Base-by-base conservation (phyloP, 495 filamentous ascomycete genomes). In the Penicillium fimorum region DNA sequence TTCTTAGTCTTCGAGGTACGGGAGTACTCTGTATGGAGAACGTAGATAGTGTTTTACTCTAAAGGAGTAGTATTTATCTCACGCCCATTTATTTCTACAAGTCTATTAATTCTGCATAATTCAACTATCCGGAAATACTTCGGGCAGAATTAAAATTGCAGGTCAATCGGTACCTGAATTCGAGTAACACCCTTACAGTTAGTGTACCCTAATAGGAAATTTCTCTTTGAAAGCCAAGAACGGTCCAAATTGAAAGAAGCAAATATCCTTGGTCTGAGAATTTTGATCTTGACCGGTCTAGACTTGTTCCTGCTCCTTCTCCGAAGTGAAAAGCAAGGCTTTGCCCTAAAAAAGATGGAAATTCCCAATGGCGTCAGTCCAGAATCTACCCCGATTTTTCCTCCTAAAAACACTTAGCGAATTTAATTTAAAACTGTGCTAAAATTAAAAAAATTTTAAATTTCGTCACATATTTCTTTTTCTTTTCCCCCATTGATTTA, bases 261-360 rank as follows among this genome's bases (percentile, higher is more conserved):
- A 67, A 67, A 52, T 22, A 22, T 22, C 1, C 50, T 24, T 43
- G 17, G 17, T 24, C 42, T 44, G 44, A 18, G 3, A 33, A 67
- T 69, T 69, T 52, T 11, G 47, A 69, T 69, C 24, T 42, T 57
- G 64, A 64, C 66, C 38, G 45, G 63, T 62, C 66, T 69, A 69
- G 57, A 56, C 66, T 66, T 44, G 20, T 63, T 64, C 56, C 47
- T 63, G 60, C 59, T 58, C 51, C 44, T 57, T 29, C 64, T 60
- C 63, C 65, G 60, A 63, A 51, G 17, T 5, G 49, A 58, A 43
- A 47, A 37, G 45, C 20, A 47, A 47, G 54, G 44, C 43, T n/a
- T 50, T 50, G 48, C 47, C 47, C 48, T 33, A 18, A 48, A 40
- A 47, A 43, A 46, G 37, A 24, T 4, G 8, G 8, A 29, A 44